Percentiles rank a stretch among this genome's conserved stretches.
These are phyloP conservation scores for Metschnikowia matae DNA, from an alignment of 805 yeast species.

Conservation along the genomic window DNA sequence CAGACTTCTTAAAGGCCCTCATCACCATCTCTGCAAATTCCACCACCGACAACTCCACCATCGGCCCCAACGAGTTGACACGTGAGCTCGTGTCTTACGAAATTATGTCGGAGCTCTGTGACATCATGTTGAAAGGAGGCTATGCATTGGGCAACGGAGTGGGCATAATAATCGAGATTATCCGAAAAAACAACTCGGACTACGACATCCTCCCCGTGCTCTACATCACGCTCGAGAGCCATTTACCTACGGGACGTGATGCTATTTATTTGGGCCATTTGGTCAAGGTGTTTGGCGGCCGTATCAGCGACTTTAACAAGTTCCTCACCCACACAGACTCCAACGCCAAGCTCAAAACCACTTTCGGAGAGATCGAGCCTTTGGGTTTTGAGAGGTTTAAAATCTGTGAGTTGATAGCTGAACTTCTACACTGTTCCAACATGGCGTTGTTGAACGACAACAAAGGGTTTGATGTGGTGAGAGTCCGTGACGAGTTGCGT, in stretches of 20 bases:
- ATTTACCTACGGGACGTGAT: constrained; percentile 46
- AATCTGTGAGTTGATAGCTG: constrained; percentile 45
- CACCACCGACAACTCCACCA: constrained; percentile 42
- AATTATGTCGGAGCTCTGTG: constrained; percentile 33
- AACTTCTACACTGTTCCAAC: constrained; percentile 43
- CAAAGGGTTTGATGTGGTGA: constrained; percentile 40
- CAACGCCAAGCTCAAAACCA: constrained; percentile 19
- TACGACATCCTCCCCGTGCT: constrained; percentile 44
- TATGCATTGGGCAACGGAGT: constrained; percentile 46
- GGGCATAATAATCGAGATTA: constrained; percentile 45
- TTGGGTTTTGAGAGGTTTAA: constrained; percentile 45
- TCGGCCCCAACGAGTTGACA: constrained; percentile 46
- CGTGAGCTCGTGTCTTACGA: constrained; percentile 39
- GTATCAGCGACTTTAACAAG: constrained; percentile 34
- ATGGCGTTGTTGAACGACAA: constrained; percentile 45
- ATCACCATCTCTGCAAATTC: constrained; percentile 46
- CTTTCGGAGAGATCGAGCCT: constrained; percentile 33
- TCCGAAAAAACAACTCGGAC: constrained; percentile 43
- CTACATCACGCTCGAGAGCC: constrained; percentile 42
- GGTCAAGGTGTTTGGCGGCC: constrained; percentile 36
- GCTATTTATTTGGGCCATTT: constrained; percentile 45
- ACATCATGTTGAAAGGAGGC: constrained; percentile 43
- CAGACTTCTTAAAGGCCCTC: constrained; percentile 43
- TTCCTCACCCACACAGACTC: constrained; percentile 26
- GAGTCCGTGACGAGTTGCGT: constrained; percentile 35